phyloP scores from a whole-genome alignment of 2,329 filamentous ascomycete species.

The Trichocomaceae sp. region DNA sequence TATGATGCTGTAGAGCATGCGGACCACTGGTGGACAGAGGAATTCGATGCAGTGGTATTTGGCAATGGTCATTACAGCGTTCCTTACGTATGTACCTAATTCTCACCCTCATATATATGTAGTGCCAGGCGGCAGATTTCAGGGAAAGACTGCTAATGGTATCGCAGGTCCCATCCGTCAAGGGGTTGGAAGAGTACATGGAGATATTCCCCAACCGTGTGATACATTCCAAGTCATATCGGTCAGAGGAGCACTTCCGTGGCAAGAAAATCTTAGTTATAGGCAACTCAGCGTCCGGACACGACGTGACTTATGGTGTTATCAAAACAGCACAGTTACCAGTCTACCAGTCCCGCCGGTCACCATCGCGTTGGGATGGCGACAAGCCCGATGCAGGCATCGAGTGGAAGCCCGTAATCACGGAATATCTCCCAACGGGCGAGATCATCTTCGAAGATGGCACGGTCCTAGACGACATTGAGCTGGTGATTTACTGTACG shows the following conservation, averaged over 20 bases:
- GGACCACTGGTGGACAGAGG: constrained; percentile 54
- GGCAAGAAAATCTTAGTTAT: constrained; percentile 50
- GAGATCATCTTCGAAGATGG: constrained; percentile 52
- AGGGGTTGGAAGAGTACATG: constrained; percentile 39
- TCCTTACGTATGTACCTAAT: constrained; percentile 40
- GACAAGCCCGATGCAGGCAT: constrained; percentile 42
- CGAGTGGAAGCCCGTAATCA: constrained; percentile 50
- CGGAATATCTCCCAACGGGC: constrained; percentile 34
- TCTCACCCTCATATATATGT: background rate
- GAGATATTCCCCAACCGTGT: constrained; percentile 36
- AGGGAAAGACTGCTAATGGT: background rate
- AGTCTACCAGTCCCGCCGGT: constrained; percentile 49
- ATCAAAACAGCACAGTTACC: constrained; percentile 37
- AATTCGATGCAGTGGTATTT: constrained; percentile 53
- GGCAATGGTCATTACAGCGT: constrained; percentile 53
- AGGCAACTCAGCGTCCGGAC: constrained; percentile 55
- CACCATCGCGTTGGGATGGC: constrained; percentile 47
- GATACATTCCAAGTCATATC: constrained; percentile 44
- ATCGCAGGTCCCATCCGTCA: constrained; percentile 41
- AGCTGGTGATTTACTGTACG: constrained; percentile 57
- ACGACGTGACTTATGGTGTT: constrained; percentile 51
- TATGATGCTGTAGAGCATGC: constrained; percentile 22
- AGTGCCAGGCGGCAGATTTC: background rate
- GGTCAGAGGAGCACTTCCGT: constrained; percentile 31
- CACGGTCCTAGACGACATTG: constrained; percentile 44